Evolutionary conservation across 257 asterid species (phyloP), one percentile per base, ranked within the genome.

Genomic region (Verbena officinalis): DNA sequence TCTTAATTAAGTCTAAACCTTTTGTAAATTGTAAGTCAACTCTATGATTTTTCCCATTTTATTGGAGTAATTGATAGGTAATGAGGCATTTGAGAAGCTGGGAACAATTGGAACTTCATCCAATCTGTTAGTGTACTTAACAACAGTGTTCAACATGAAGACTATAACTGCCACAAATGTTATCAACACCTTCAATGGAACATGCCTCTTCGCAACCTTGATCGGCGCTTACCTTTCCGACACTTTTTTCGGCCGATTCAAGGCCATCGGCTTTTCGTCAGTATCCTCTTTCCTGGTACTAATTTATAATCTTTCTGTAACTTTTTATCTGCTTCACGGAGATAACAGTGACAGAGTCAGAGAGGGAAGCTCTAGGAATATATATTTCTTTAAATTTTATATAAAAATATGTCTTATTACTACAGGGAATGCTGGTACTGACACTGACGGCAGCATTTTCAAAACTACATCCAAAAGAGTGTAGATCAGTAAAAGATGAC

Each of bases 61-160:
- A 17, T 53, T 14, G 5, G 49, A 6, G 5, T 9, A 10, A 67
- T 6, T 27, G 10, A 44, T 42, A 78, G 84, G 84, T 1, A 79
- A 79, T 48, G 84, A 79, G 72, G 69, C 77, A 22, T 75, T 72
- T 44, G 84, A 79, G 77, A 79, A 64, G 79, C 75, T 79, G 10
- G 81, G 84, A 45, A 61, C 84, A 0, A 68, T 72, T 7, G 84
- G 84, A 3, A 75, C 79, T 17, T 45, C 72, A 16, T 44, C 81
- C 3, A 79, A 79, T 67, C 74, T 79, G 7, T 53, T 68, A 24
- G 75, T 79, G 8, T 79, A 79, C 61, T 62, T 79, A 2, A 69
- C 72, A 9, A 76, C 74, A 0, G 70, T 75, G 0, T 79, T 68
- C 72, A 69, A 76, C 68, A 75, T 73, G 81, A 75, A 57, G 40